phyloP scores from a whole-genome alignment of 768 basidiomycete genomes.

The Sarcodon sp. region DNA sequence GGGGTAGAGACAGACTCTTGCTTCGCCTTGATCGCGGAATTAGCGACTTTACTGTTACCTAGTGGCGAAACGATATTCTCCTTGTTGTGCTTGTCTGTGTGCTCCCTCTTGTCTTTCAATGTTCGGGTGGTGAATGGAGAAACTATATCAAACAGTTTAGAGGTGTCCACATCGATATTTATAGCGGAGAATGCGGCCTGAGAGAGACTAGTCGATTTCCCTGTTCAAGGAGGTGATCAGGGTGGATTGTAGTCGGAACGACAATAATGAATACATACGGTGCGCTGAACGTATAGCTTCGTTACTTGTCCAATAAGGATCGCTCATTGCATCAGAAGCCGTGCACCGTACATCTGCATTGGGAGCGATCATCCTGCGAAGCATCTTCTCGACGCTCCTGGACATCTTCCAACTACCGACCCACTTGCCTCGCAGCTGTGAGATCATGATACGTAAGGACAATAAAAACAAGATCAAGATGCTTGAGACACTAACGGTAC shows the following conservation, averaged over 20 bases:
- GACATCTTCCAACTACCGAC: conserved; percentile 71
- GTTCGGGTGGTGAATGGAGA: conserved; percentile 19
- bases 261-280: conserved; percentile 24
- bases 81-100: conserved; percentile 7
- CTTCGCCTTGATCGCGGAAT: too few relatives aligned
- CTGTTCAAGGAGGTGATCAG: conserved; percentile 9
- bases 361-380: conserved; percentile 69
- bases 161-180: conserved; percentile 17
- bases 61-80: background rate
- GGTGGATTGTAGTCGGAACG: background rate
- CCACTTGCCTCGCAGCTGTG: conserved; percentile 72
- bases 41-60: background rate
- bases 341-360: conserved; percentile 75
- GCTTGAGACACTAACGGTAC: conserved; percentile 41
- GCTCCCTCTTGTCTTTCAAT: conserved; percentile 8
- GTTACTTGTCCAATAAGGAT: conserved; percentile 47
- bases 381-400: conserved; percentile 45
- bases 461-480: background rate
- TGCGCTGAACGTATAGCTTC: conserved; percentile 18
- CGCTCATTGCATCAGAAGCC: conserved; percentile 48
- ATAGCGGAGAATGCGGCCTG: conserved; percentile 9
- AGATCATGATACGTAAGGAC: background rate
- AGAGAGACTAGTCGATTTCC: conserved; percentile 19
- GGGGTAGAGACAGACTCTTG: too few relatives aligned
- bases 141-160: conserved; percentile 20